Conservation (phyloP, 1,139 yeast genomes). For the Kluyveromyces sp. region DNA sequence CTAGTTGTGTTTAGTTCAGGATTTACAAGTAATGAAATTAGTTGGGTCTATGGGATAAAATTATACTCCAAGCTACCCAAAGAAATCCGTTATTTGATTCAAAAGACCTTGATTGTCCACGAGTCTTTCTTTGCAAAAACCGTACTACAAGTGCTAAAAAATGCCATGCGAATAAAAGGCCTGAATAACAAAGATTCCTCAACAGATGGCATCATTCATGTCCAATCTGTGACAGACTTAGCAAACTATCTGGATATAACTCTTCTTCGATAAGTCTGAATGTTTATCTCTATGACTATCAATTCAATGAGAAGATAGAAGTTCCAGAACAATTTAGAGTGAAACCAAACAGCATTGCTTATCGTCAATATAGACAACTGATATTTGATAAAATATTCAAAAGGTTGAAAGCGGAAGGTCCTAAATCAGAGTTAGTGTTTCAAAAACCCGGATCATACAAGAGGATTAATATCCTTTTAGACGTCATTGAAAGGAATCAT, state of each 20-base stretch:
- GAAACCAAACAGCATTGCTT: slow-evolving; percentile 24
- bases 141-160: slow-evolving; percentile 62
- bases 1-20: slow-evolving; percentile 75
- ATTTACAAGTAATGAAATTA: slow-evolving; percentile 45
- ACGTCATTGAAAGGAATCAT: slow-evolving; percentile 47
- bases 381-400: slow-evolving; percentile 40
- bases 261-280: slow-evolving; percentile 66
- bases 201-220: slow-evolving; percentile 21
- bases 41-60: slow-evolving; percentile 74
- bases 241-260: slow-evolving; percentile 67
- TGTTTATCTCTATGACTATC: slow-evolving; percentile 53
- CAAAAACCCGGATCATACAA: slow-evolving; percentile 53
- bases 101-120: slow-evolving; percentile 72
- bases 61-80: slow-evolving; percentile 65
- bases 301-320: slow-evolving; percentile 29
- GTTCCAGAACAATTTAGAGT: slow-evolving; percentile 29
- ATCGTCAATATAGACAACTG: slow-evolving; percentile 31
- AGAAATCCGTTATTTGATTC: slow-evolving; percentile 45
- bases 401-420: slow-evolving; percentile 40
- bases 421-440: slow-evolving; percentile 41
- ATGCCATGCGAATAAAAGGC: slow-evolving; percentile 45
- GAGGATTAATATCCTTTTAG: slow-evolving; percentile 42
- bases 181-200: slow-evolving; percentile 14
- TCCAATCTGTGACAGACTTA: slow-evolving; percentile 47
- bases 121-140: slow-evolving; percentile 88